Evolutionary conservation across 2,329 filamentous ascomycete species (phyloP), one percentile per base, ranked within the genome.

Genomic region (Colletotrichum sublineola): DNA sequence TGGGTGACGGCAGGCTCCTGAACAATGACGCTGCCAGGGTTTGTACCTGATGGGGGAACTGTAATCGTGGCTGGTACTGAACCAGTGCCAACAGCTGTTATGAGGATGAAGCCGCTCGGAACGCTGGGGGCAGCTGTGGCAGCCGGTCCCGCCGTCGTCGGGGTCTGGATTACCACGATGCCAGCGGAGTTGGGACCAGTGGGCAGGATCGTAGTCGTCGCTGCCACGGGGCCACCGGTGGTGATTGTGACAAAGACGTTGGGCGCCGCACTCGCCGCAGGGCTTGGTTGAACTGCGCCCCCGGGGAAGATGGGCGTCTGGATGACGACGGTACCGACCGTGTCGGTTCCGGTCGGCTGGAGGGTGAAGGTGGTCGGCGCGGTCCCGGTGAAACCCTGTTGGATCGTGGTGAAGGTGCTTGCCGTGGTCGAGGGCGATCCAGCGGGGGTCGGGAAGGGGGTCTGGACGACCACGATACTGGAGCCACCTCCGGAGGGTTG

Each of bases 381-480:
- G 42, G 62, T 40, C 11, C 71, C 71, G 20, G 61, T 67, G 50
- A 62, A 73, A 8, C 68, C 71, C 33, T 71, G 61, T 12, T 52
- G 42, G 33, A 53, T 57, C 9, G 56, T 73, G 12, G 66, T 72
- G 48, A 72, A 73, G 36, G 50, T 24, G 31, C n/a, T 46, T 4
- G 56, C 71, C 20, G 46, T 12, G 5, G 29, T 38, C 18, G 55
- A 55, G 12, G 48, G 55, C 5, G 48, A 31, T 15, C 15, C 44
- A 46, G 33, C 29, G 4, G 69, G 60, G 31, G 38, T 62, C 9
- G 62, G 24, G 48, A 67, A 63, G 0, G 71, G 71, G n/a, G 71
- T 71, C 42, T 73, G 53, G 38, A 73, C 63, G 38, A 73, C 67
- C 42, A 73, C 71, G n/a, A 71, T 57, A 50, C 71, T 57, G 55